Conservation (phyloP, 352 stramenopile genomes). For the Pythium sukuiense region DNA sequence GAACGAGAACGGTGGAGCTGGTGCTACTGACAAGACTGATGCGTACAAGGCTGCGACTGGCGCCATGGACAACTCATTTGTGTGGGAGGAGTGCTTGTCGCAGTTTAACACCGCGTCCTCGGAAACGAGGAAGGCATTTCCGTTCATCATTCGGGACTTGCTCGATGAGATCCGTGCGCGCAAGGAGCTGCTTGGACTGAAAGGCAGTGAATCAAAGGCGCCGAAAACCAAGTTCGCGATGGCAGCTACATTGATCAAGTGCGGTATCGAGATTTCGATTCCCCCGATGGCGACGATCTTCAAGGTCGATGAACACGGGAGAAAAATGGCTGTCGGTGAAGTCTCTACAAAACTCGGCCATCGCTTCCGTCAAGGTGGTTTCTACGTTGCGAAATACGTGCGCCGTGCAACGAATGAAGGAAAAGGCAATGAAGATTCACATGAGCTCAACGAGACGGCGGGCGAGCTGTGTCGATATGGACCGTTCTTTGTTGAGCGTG, state of each 20-base stretch:
- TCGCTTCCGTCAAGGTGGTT: constrained; percentile 35
- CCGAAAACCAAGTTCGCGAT: constrained; percentile 16
- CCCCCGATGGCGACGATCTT: constrained; percentile 4
- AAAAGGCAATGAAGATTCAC: background rate
- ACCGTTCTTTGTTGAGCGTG: constrained; percentile 43
- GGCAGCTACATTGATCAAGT: constrained; percentile 19
- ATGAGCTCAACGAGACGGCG: constrained; percentile 16
- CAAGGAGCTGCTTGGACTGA: constrained; percentile 35
- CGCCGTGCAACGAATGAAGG: constrained; percentile 20
- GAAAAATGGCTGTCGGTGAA: constrained; percentile 19
- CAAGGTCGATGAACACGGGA: constrained; percentile 4
- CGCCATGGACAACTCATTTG: constrained; percentile 32
- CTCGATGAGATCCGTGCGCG: constrained; percentile 47
- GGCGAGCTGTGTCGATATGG: constrained; percentile 55
- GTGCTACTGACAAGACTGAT: constrained; percentile 32
- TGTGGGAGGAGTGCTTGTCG: constrained; percentile 49
- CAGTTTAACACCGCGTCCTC: constrained; percentile 31
- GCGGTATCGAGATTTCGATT: constrained; percentile 34
- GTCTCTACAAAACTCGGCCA: constrained; percentile 24
- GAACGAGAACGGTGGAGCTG: background rate
- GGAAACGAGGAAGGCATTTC: constrained; percentile 34
- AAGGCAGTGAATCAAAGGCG: background rate
- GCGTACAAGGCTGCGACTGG: constrained; percentile 31
- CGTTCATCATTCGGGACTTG: constrained; percentile 51
- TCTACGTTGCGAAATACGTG: constrained; percentile 55